phyloP scores from a whole-genome alignment of 805 yeast genomes.

The Yarrowia sp. region DNA sequence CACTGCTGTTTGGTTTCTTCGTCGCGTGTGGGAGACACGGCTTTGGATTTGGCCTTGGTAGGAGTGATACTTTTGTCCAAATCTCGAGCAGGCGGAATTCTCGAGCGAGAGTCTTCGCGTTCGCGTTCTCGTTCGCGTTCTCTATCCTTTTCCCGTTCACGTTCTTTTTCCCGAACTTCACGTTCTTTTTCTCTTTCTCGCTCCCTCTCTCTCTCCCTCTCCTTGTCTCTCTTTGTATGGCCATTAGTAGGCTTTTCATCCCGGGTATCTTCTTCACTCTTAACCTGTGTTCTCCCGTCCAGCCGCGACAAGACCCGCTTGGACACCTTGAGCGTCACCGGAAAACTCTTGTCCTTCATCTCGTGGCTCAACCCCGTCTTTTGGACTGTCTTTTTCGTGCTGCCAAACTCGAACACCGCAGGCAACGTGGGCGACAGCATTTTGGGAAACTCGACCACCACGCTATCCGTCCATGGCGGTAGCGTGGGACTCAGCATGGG shows the following conservation, averaged over 20 bases:
- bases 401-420: slow-evolving; percentile 32
- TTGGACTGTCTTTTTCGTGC: neutral
- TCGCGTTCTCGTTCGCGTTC: neutral
- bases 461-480: slow-evolving; percentile 35
- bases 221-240: neutral
- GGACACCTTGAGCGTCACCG: slow-evolving; percentile 15
- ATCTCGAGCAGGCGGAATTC: neutral
- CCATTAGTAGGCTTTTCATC: too few relatives aligned
- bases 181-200: neutral
- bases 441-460: slow-evolving; percentile 26
- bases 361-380: slow-evolving; percentile 11
- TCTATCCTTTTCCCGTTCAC: neutral
- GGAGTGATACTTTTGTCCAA: neutral
- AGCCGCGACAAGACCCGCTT: neutral
- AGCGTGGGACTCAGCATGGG: slow-evolving; percentile 41
- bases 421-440: slow-evolving; percentile 44
- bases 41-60: neutral
- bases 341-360: slow-evolving; percentile 1
- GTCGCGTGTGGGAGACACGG: neutral
- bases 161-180: neutral
- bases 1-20: neutral
- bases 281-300: neutral
- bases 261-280: neutral
- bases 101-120: neutral
- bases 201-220: neutral